Conservation (phyloP, 805 yeast genomes). For the Candida odintsovae region DNA sequence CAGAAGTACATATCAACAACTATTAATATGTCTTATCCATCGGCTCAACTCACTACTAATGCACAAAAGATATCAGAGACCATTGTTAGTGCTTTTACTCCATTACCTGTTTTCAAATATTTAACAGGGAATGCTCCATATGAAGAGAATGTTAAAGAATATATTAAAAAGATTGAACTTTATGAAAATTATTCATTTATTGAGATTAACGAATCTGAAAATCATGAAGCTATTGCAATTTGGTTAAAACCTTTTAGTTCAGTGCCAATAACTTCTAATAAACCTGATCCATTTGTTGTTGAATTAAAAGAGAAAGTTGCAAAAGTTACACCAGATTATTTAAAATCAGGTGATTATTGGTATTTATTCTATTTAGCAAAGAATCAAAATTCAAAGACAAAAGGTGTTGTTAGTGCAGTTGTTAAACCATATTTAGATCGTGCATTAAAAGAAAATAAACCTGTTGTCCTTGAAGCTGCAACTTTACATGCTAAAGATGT, state of each 20-base stretch:
- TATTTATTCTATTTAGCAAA: constrained; percentile 13
- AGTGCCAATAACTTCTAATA: background rate
- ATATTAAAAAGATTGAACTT: background rate
- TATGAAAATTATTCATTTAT: background rate
- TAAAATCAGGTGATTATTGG: constrained; percentile 11
- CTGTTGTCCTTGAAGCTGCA: constrained; percentile 16
- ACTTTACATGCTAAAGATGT: constrained; percentile 14
- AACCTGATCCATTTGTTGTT: constrained; percentile 4
- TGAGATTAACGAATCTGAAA: background rate
- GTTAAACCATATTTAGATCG: constrained; percentile 17
- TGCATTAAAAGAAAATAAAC: constrained; percentile 9
- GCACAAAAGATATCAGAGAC: background rate
- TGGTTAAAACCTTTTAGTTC: background rate
- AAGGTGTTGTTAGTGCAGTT: constrained; percentile 14
- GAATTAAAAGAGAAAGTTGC: constrained; percentile 1
- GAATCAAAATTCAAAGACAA: constrained; percentile 5
- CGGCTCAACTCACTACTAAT: background rate
- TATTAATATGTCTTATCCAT: background rate
- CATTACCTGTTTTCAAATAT: constrained; percentile 2
- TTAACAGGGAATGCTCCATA: background rate
- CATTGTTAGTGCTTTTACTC: background rate
- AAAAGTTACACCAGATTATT: constrained; percentile 1
- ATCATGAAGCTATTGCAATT: constrained; percentile 2
- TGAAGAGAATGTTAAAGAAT: background rate
- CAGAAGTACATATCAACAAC: too few relatives aligned